Evolutionary conservation across 2,329 filamentous ascomycete genomes (phyloP).

Genomic region (Monascus ruber): DNA sequence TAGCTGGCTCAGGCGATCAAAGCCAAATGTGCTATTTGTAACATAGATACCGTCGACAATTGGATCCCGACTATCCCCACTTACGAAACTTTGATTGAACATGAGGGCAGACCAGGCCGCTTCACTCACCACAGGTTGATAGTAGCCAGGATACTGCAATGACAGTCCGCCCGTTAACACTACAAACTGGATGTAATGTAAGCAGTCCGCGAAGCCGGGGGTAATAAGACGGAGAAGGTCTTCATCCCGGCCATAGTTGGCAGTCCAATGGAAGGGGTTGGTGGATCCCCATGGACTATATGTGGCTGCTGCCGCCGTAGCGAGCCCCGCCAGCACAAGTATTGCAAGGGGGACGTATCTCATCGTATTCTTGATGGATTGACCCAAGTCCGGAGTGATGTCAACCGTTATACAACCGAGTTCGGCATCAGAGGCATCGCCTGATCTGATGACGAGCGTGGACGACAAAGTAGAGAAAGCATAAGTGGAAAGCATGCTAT

Average conservation of each 20-base stretch:
- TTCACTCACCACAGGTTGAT: constrained; percentile 81
- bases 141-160: constrained; percentile 85
- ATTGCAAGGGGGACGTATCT: constrained; percentile 68
- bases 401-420: constrained; percentile 74
- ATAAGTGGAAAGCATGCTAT: constrained; percentile 71
- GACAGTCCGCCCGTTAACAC: constrained; percentile 78
- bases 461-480: constrained; percentile 72
- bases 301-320: constrained; percentile 73
- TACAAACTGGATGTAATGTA: constrained; percentile 93
- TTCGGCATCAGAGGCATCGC: constrained; percentile 50
- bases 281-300: constrained; percentile 89
- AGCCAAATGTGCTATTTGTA: constrained; percentile 64
- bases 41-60: constrained; percentile 79
- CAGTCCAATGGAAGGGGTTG: constrained; percentile 91
- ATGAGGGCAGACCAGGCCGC: constrained; percentile 80
- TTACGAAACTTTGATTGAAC: constrained; percentile 86
- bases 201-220: constrained; percentile 88
- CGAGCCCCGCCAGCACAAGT: constrained; percentile 66
- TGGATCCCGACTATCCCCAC: constrained; percentile 52
- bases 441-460: constrained; percentile 63
- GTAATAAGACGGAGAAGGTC: constrained; percentile 87
- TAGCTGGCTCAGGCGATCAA: constrained; percentile 68
- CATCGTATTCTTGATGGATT: constrained; percentile 54
- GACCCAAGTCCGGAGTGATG: constrained; percentile 72
- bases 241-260: constrained; percentile 89